Conservation (phyloP, 2,329 filamentous ascomycete genomes). For the Aspergillus sp. region DNA sequence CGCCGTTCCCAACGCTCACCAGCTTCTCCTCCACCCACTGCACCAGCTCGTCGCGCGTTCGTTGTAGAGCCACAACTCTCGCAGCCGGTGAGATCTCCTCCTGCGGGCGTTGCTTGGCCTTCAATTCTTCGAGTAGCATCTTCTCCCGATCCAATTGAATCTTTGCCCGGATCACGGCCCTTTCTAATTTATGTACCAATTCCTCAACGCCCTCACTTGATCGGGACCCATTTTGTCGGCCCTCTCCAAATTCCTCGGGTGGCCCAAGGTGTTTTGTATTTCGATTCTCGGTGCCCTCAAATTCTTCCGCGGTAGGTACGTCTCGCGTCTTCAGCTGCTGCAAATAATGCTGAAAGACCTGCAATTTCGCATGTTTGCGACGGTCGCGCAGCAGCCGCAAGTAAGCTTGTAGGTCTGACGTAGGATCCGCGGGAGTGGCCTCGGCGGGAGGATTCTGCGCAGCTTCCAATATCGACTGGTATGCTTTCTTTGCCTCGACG, state of each 20-base stretch:
- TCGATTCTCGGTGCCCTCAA: conserved; percentile 18
- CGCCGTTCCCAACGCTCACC: conserved; percentile 33
- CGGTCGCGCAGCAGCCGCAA: conserved; percentile 47
- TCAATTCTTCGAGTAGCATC: conserved; percentile 32
- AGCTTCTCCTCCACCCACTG: conserved; percentile 53
- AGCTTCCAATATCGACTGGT: conserved; percentile 34
- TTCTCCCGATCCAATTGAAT: conserved; percentile 37
- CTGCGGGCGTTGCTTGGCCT: conserved; percentile 20
- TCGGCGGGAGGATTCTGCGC: conserved; percentile 25
- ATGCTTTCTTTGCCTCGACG: conserved; percentile 40
- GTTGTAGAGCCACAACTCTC: conserved; percentile 40
- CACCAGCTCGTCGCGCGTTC: conserved; percentile 50
- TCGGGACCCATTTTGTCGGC: conserved; percentile 6
- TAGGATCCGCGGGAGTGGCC: conserved; percentile 17
- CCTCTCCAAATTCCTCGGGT: conserved; percentile 19
- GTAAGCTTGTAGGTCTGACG: conserved; percentile 39
- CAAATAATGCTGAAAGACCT: conserved; percentile 48
- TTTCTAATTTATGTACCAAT: conserved; percentile 40
- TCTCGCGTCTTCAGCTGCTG: conserved; percentile 39
- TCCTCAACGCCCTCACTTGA: conserved; percentile 27
- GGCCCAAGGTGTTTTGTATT: conserved; percentile 12
- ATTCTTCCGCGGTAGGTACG: conserved; percentile 17
- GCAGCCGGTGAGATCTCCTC: conserved; percentile 12
- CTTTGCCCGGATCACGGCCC: conserved; percentile 39
- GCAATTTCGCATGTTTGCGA: conserved; percentile 45